Base-by-base conservation (phyloP, 495 filamentous ascomycete genomes). In the Alectoria sarmentosa region DNA sequence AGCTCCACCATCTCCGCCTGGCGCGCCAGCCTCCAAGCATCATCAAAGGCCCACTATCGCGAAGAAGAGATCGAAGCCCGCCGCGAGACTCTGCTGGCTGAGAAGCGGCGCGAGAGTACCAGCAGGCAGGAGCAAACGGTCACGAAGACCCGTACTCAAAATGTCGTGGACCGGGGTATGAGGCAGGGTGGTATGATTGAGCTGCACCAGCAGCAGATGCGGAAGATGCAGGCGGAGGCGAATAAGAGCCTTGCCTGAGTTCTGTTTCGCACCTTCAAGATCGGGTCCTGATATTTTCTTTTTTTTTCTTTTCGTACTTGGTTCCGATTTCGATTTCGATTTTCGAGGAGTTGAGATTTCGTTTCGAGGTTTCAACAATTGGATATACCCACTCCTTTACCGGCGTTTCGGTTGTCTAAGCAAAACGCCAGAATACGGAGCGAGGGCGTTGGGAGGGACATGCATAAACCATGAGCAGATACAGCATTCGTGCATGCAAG, bases 181-280 rank as follows among this genome's bases (percentile, higher is more conserved):
- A 80, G 90, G 55, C 85, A 84, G 14, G 85, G 87, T 0, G 84
- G 86, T 66, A 85, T 96, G 81, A 77, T 87, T 42, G 89, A 90
- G 52, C 78, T 87, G 48, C 93, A 98, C 74, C 79, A 88, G 60
- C 86, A 93, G 64, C 91, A 89, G 1, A 82, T 98, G 82, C 78
- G 90, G 68, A 84, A 80, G 73, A 88, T 98, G 87, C 93, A 96
- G 76, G 83, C 85, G 28, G 78, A 78, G 26, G 88, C 88, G 4
- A 90, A 86, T 39, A 60, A 34, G 14, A 46, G 32, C 28, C 11
- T 58, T 26, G 39, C 3, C 17, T 13, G 14, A 15, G 17, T 34
- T 26, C 21, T 37, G 5, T 37, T 4, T 10, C 36, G 36, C 36
- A 37, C 38, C 13, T 41, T 7, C 38, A 41, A 14, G 17, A 8